phyloP scores from a whole-genome alignment of 2,329 filamentous ascomycete genomes.

The Paracorniculantispora psalliotae region DNA sequence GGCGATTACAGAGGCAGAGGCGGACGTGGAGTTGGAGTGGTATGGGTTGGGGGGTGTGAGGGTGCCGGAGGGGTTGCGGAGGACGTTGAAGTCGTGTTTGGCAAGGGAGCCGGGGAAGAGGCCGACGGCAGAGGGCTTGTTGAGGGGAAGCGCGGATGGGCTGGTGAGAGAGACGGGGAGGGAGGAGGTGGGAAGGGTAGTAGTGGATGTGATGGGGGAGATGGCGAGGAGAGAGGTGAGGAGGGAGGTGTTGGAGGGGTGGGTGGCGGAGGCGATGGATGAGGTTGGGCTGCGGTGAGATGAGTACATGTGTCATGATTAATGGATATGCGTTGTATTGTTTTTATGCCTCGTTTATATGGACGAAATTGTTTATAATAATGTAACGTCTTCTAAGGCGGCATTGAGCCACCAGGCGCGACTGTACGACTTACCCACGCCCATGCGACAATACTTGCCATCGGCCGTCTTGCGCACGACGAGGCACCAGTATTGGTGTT shows the following conservation, averaged over 20 bases:
- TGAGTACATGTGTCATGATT: not conserved
- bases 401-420: not conserved
- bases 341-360: not conserved
- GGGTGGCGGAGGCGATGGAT: not conserved
- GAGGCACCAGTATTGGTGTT: not conserved
- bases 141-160: not conserved
- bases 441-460: not conserved
- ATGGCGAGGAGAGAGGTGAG: not conserved
- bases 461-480: not conserved
- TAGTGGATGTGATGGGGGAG: not conserved
- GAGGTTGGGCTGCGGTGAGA: not conserved
- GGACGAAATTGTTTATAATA: not conserved
- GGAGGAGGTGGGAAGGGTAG: not conserved
- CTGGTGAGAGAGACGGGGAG: not conserved
- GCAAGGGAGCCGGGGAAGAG: not conserved
- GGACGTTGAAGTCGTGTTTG: not conserved
- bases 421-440: not conserved
- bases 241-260: not conserved
- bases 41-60: too few relatives aligned
- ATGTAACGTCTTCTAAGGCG: not conserved
- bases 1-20: conserved; percentile 2
- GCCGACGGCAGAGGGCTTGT: not conserved
- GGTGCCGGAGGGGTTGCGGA: too few relatives aligned
- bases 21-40: too few relatives aligned
- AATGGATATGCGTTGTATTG: not conserved